Evolutionary conservation across 805 yeast genomes (phyloP), one percentile per base, ranked within the genome.

Genomic region (Ogataea wickerhamii): DNA sequence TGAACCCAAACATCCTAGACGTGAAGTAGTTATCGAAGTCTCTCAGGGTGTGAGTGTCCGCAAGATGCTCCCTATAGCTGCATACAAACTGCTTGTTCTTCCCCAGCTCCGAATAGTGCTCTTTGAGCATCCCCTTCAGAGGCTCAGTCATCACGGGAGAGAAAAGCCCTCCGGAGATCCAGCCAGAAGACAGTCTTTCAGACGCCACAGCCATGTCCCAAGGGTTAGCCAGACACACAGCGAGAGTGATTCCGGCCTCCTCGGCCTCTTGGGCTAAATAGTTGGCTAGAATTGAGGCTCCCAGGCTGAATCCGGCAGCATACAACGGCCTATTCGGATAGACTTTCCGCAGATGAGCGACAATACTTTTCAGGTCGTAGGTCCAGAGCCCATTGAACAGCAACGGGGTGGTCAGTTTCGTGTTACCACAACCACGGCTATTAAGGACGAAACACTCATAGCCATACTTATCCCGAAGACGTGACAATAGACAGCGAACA

Each of bases 221-320:
- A 1, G 94, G 91, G 38, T 70, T 67, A 27, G 82, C 79, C 6
- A 85, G 70, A 4, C 78, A 67, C 28, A 73, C 67, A 1, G 85
- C 88, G 18, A 81, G 77, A 22, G 66, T 64, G 25, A 78, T 55
- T 13, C 63, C 61, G 18, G 66, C 58, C n/a, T 66, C 53, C 1
- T 63, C 70, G 8, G 74, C 76, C 47, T 78, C 79, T 52, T 76
- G 82, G 7, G 88, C 91, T 16, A 86, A 55, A 57, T 79, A 86
- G 54, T 86, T 87, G 20, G 83, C 71, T 43, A 85, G 64, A 22
- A 86, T 70, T 3, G 80, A 71, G 0, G 83, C 89, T 2, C 95
- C 95, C 37, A 86, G 70, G n/a, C 89, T 81, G 52, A 80, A 81
- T 3, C 95, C 95, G n/a, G 76, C 77, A 22, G 80, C 71, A 52